Percentiles rank a stretch among this genome's conserved stretches.
These are phyloP conservation scores for Paramecium caudatum DNA, from an alignment of 73 alveolate species.

Conservation along the genomic window DNA sequence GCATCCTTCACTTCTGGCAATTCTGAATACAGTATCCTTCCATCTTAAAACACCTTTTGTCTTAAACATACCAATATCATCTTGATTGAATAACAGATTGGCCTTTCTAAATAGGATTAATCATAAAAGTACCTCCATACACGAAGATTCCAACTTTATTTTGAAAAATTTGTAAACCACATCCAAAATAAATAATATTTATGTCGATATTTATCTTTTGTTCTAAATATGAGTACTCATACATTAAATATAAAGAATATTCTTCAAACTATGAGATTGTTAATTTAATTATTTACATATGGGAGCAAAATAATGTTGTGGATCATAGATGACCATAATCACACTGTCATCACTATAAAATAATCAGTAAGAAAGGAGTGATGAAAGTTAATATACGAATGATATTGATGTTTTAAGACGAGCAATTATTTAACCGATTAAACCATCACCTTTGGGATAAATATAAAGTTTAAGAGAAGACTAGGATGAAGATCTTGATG, in stretches of 20 bases:
- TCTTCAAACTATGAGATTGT: not conserved
- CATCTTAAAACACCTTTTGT: conserved; percentile 68
- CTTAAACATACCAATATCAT: conserved; percentile 67
- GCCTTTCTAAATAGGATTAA: conserved; percentile 42
- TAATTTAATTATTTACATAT: not conserved
- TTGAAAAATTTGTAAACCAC: conserved; percentile 74
- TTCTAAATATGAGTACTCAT: not conserved
- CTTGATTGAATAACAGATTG: conserved; percentile 39
- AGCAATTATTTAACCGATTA: not conserved
- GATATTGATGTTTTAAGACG: conserved; percentile 21
- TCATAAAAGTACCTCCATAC: conserved; percentile 67
- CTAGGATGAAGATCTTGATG: conserved; percentile 33
- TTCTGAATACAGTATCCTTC: conserved; percentile 70
- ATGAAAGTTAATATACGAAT: conserved; percentile 29
- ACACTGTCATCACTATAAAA: not conserved
- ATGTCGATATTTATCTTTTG: not conserved
- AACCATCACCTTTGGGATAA: not conserved
- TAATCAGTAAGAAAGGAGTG: too few relatives aligned
- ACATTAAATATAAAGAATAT: not conserved
- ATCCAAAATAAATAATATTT: conserved; percentile 56
- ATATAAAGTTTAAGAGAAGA: conserved; percentile 6
- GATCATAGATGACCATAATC: not conserved
- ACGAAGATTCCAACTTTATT: conserved; percentile 74
- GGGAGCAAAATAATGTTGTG: conserved; percentile 41
- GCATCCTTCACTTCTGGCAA: conserved; percentile 60